Evolutionary conservation across 306 rosid genomes (phyloP).

Genomic region (Lagenaria siceraria): DNA sequence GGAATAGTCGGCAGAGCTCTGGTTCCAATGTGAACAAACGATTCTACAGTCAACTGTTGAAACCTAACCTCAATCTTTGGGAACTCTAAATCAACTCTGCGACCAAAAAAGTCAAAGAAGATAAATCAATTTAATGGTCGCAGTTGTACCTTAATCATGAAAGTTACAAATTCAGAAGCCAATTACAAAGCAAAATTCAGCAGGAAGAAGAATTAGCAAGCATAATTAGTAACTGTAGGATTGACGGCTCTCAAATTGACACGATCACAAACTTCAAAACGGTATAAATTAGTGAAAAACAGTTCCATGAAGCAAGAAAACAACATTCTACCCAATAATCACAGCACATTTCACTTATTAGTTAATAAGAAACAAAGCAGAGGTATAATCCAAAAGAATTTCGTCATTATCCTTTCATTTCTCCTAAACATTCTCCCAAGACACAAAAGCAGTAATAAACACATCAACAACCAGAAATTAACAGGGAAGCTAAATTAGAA

Average conservation of each 20-base stretch:
- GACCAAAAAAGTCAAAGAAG: neutral
- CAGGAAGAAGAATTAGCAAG: neutral
- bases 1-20: conserved; percentile 96
- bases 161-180: neutral
- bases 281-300: neutral
- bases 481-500: neutral
- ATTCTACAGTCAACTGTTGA: conserved; percentile 60
- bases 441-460: neutral
- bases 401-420: neutral
- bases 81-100: conserved; percentile 72
- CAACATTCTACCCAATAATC: neutral
- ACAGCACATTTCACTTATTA: neutral
- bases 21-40: conserved; percentile 87
- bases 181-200: neutral
- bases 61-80: conserved; percentile 94
- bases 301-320: neutral
- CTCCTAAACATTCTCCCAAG: neutral
- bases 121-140: neutral
- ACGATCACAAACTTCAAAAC: neutral
- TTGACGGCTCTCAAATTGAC: neutral
- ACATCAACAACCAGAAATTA: neutral
- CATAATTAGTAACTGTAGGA: neutral
- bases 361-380: neutral
- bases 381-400: neutral
- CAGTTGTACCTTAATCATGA: neutral